phyloP scores from a whole-genome alignment of 2,329 filamentous ascomycete genomes.

The Stemphylium vesicarium region DNA sequence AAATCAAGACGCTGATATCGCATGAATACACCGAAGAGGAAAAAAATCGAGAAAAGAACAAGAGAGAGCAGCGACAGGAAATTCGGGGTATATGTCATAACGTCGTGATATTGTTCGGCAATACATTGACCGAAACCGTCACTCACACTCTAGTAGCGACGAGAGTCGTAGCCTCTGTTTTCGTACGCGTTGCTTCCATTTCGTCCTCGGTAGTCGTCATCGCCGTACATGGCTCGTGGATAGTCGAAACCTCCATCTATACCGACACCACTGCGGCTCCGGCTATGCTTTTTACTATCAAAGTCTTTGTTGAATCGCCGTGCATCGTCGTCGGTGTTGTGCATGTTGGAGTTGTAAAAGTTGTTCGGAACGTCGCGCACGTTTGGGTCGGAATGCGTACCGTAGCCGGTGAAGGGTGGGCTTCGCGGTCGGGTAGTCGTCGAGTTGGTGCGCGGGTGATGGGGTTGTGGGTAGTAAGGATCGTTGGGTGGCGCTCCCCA shows the following conservation, averaged over 20 bases:
- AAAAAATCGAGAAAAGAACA: neutral
- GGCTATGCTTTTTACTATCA: conserved; percentile 36
- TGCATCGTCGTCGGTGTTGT: conserved; percentile 42
- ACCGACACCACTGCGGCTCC: conserved; percentile 31
- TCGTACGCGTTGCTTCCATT: conserved; percentile 37
- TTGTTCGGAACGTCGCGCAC: conserved; percentile 39
- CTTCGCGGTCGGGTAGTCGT: conserved; percentile 38
- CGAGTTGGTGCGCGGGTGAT: conserved; percentile 31
- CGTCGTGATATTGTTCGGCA: conserved; percentile 1
- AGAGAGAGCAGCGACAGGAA: neutral
- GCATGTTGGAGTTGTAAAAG: conserved; percentile 42
- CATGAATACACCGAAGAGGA: neutral
- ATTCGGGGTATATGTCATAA: conserved; percentile 14
- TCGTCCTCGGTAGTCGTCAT: conserved; percentile 39
- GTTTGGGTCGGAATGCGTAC: conserved; percentile 43
- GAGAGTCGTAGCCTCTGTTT: conserved; percentile 35
- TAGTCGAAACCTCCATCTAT: conserved; percentile 37
- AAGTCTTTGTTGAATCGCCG: conserved; percentile 40
- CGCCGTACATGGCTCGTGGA: conserved; percentile 39
- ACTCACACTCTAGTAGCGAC: conserved; percentile 32
- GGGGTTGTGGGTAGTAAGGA: conserved; percentile 26
- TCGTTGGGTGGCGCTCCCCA: conserved; percentile 34
- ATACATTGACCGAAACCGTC: neutral
- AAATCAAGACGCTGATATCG: neutral
- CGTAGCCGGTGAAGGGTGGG: conserved; percentile 44